Evolutionary conservation across 306 rosid genomes (phyloP).

Genomic region (Vigna angularis): DNA sequence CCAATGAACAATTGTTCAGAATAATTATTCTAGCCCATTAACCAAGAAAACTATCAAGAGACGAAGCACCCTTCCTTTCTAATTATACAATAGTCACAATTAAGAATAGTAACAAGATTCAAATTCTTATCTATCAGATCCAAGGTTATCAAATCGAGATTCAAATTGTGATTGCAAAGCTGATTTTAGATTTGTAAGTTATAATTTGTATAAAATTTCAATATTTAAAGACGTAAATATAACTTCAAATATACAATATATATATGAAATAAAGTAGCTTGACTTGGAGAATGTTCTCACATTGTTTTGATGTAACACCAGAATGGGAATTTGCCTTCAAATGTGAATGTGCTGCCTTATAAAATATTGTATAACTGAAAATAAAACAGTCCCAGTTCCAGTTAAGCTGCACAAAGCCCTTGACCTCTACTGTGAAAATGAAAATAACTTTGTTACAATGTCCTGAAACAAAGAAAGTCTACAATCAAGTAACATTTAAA

Average conservation of each 20-base stretch:
- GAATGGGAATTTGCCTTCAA: constrained; percentile 65
- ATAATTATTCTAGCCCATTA: constrained; percentile 1
- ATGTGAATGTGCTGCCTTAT: constrained; percentile 78
- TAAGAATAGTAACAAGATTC: constrained; percentile 27
- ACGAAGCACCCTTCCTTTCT: constrained; percentile 21
- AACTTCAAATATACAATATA: neutral
- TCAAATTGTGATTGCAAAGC: neutral
- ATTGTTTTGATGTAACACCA: constrained; percentile 60
- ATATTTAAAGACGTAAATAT: neutral
- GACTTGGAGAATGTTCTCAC: constrained; percentile 59
- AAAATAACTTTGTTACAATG: no score
- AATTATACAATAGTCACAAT: neutral
- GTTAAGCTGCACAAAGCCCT: no score
- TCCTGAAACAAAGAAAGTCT: no score
- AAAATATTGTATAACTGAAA: constrained; percentile 74
- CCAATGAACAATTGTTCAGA: constrained; percentile 15
- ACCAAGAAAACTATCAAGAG: constrained; percentile 27
- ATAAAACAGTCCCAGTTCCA: neutral
- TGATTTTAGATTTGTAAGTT: neutral
- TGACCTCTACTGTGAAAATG: no score
- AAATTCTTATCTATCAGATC: neutral
- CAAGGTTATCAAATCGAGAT: neutral
- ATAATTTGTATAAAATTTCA: neutral
- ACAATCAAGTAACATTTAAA: no score
- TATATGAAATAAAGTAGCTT: neutral